Conservation (phyloP, 495 filamentous ascomycete genomes). For the Xylaria telfairii region DNA sequence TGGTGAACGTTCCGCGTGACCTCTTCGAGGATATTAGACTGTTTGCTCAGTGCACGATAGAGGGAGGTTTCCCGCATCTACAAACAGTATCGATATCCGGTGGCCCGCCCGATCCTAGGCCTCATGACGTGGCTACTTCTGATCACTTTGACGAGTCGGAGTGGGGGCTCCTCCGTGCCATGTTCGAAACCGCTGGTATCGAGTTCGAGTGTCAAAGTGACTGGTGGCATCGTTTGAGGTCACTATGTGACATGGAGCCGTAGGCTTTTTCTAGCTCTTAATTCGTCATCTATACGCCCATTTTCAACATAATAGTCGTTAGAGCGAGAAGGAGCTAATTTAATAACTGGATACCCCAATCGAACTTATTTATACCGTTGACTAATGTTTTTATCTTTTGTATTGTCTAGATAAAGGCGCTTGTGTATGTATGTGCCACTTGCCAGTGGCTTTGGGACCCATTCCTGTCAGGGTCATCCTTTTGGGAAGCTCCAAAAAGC, state of each 20-base stretch:
- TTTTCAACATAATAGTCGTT: neutral
- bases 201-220: slow-evolving; percentile 22
- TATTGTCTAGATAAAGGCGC: slow-evolving; percentile 19
- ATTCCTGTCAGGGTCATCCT: slow-evolving; percentile 2
- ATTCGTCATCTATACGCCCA: neutral
- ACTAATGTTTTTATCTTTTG: slow-evolving; percentile 9
- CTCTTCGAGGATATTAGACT: slow-evolving; percentile 23
- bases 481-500: slow-evolving; percentile 13
- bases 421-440: slow-evolving; percentile 10
- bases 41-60: slow-evolving; percentile 14
- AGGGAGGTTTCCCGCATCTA: slow-evolving; percentile 23
- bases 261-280: neutral
- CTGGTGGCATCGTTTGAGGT: slow-evolving; percentile 26
- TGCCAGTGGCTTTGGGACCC: slow-evolving; percentile 1
- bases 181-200: slow-evolving; percentile 20
- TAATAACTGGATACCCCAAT: slow-evolving; percentile 12
- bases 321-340: neutral
- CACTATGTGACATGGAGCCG: slow-evolving; percentile 20
- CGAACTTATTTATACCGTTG: neutral
- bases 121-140: slow-evolving; percentile 1
- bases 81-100: slow-evolving; percentile 25
- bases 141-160: slow-evolving; percentile 24
- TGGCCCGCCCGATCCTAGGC: slow-evolving; percentile 17
- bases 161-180: slow-evolving; percentile 17
- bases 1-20: slow-evolving; percentile 26